Conservation (phyloP, 2,329 filamentous ascomycete species). For the Aureobasidium subglaciale region DNA sequence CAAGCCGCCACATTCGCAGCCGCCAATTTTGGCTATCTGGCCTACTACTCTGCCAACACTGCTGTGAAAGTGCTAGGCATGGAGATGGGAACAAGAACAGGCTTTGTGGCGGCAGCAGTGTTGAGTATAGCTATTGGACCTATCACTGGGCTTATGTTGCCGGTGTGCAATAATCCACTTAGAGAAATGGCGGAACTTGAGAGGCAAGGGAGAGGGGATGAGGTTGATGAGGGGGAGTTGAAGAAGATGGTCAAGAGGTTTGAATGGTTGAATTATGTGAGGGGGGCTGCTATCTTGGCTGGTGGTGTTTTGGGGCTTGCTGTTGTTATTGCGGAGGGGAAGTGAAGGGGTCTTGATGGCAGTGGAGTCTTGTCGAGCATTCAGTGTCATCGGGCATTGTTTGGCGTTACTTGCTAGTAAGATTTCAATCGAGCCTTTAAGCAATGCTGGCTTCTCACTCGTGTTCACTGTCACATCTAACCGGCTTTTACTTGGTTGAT, state of each 20-base stretch:
- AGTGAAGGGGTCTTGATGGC: too few relatives aligned
- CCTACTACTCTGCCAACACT: background rate
- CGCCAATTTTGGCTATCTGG: background rate
- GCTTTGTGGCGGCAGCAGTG: background rate
- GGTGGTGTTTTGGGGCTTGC: background rate
- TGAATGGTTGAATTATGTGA: slow-evolving; percentile 2
- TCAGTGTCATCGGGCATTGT: too few relatives aligned
- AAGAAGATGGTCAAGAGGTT: background rate
- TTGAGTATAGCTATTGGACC: slow-evolving; percentile 1
- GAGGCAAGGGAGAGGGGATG: background rate
- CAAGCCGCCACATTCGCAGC: background rate
- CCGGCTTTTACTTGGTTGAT: too few relatives aligned
- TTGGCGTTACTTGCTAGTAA: too few relatives aligned
- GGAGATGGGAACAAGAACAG: background rate
- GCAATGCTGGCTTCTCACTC: too few relatives aligned
- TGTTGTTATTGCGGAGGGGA: background rate
- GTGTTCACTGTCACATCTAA: too few relatives aligned
- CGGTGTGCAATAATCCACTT: background rate
- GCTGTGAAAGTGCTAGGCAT: background rate
- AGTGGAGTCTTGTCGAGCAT: too few relatives aligned
- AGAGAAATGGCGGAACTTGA: slow-evolving; percentile 2
- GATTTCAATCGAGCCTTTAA: too few relatives aligned
- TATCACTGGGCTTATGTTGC: slow-evolving; percentile 3
- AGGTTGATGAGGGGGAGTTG: background rate
- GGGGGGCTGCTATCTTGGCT: background rate